These are phyloP conservation scores for Paecilomyces niveus DNA, from an alignment of 2,329 filamentous ascomycete species.

Conservation along the genomic window DNA sequence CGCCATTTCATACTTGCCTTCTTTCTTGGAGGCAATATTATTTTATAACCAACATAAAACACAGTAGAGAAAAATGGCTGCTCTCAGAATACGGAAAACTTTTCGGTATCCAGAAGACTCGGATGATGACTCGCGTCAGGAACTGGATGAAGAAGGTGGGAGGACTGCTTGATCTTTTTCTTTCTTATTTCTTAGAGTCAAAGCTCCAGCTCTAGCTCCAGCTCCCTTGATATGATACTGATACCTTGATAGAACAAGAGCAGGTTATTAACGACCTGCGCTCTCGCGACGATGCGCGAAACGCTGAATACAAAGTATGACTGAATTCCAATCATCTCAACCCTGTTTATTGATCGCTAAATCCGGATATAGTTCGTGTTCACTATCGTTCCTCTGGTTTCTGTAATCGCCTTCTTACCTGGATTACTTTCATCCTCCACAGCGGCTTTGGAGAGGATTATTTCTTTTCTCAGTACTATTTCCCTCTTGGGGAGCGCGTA, in stretches of 20 bases:
- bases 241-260: constrained; percentile 31
- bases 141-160: constrained; percentile 75
- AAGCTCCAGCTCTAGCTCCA: neutral
- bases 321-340: neutral
- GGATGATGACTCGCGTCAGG: constrained; percentile 48
- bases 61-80: constrained; percentile 31
- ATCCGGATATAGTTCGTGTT: constrained; percentile 20
- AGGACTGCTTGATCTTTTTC: constrained; percentile 8
- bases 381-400: constrained; percentile 28
- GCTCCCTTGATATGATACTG: neutral
- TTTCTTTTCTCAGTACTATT: constrained; percentile 24
- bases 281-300: constrained; percentile 29
- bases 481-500: constrained; percentile 33
- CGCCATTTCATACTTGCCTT: neutral
- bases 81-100: constrained; percentile 64
- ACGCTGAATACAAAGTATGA: constrained; percentile 34
- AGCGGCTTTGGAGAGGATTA: constrained; percentile 14
- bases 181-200: neutral
- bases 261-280: constrained; percentile 30
- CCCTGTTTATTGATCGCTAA: too few relatives aligned
- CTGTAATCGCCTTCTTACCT: constrained; percentile 23
- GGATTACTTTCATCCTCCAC: constrained; percentile 18
- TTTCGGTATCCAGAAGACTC: constrained; percentile 67
- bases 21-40: neutral
- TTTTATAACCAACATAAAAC: neutral